Evolutionary conservation across 2,329 filamentous ascomycete genomes (phyloP), one percentile per base, ranked within the genome.

Genomic region (Exophiala aquamarina): DNA sequence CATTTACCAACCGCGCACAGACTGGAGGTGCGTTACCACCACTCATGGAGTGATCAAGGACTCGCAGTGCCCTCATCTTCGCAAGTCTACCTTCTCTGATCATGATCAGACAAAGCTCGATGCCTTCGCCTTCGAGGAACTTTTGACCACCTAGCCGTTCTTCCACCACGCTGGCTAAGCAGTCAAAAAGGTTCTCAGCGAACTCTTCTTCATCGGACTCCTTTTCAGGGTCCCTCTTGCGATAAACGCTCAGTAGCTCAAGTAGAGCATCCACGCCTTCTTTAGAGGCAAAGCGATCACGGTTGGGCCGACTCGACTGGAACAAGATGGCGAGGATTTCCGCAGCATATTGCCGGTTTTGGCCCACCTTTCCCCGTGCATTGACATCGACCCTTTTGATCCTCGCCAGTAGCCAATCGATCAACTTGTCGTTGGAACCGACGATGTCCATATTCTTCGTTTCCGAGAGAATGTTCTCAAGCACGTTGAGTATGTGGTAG

Each of bases 301-400:
- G 44, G 11, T 56, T 57, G 35, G 3, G 23, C 26, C 44, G 45
- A 14, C 47, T 50, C 41, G 36, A 46, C 66, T 96, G 91, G 14
- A 92, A 77, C 7, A 98, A 72, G 44, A 98, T 93, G 10, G 92
- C 90, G 2, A 98, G 74, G 6, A 97, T 81, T 68, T 98, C 93
- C 13, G 92, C 89, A 0, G 90, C 81, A 65, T 97, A 98, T 65
- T 96, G 92, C 65, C 93, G 95, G 65, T 98, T 98, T 64, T 98
- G 93, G 4, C 82, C 77, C 1, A 94, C 81, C 0, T 75, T 73
- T n/a, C 44, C 49, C 8, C 53, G 36, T 2, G 55, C 50, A n/a
- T 46, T 33, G 3, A 71, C 72, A 64, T 95, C 89, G 41, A 78
- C 77, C 46, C 75, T 77, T 57, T 86, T 82, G 52, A 89, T 86